phyloP scores from a whole-genome alignment of 352 stramenopile genomes.

The Globisporangium acanthophoron region DNA sequence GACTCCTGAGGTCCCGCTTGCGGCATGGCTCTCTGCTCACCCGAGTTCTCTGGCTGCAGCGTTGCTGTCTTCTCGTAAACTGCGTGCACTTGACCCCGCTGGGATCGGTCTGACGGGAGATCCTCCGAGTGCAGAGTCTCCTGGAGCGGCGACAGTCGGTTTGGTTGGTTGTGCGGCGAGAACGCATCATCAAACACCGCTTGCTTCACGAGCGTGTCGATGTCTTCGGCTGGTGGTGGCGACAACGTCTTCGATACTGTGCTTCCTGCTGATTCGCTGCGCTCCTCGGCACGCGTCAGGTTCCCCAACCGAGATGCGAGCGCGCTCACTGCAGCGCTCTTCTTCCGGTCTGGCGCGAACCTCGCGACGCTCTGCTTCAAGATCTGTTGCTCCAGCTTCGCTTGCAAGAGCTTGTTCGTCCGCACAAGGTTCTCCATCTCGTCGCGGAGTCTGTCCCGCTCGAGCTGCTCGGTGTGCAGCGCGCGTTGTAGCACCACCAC shows the following conservation, averaged over 20 bases:
- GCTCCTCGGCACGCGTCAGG: not conserved
- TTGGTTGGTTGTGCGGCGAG: not conserved
- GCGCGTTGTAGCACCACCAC: conserved; percentile 32
- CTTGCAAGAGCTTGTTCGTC: conserved; percentile 58
- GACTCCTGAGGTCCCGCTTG: not conserved
- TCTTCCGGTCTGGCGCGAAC: conserved; percentile 20
- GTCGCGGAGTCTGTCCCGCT: conserved; percentile 28
- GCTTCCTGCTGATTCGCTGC: not conserved
- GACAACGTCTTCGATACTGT: not conserved
- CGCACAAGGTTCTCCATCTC: conserved; percentile 44
- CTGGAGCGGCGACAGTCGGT: not conserved
- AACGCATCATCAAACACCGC: not conserved
- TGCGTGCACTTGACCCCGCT: not conserved
- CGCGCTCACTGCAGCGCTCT: conserved; percentile 5
- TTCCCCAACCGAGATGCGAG: not conserved
- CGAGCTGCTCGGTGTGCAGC: conserved; percentile 22
- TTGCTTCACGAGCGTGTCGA: conserved; percentile 3
- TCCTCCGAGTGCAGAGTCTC: not conserved
- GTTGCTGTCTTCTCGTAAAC: not conserved
- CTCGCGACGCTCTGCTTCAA: conserved; percentile 43
- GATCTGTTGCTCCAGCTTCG: conserved; percentile 63
- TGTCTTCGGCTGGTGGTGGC: not conserved
- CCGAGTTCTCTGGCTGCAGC: not conserved
- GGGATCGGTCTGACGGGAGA: not conserved
- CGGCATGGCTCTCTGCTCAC: not conserved